Evolutionary conservation across 2,329 filamentous ascomycete genomes (phyloP), one percentile per base, ranked within the genome.

Genomic region (Epichloe baconii): DNA sequence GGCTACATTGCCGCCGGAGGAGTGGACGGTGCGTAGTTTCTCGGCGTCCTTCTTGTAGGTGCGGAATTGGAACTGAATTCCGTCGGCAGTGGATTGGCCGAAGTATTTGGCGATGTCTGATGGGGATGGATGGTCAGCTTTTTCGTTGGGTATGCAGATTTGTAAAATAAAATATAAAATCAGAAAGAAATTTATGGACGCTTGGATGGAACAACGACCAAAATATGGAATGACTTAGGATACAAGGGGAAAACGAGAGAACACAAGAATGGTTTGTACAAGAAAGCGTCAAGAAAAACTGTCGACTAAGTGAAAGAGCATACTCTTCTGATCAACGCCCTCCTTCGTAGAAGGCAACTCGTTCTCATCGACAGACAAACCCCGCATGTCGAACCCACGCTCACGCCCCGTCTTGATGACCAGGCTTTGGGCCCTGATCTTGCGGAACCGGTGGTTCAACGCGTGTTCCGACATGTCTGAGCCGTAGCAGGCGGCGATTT

Each of bases 11-110:
- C 70, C 64, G 26, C 73, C 74, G 1, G 64, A 61, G 21, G 66
- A 64, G n/a, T 71, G 68, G 3, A 72, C 71, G 3, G 66, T 58
- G 42, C 69, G 67, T 44, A 81, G 71, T 2, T 63, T 64, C 40
- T 75, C 71, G 34, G 74, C 78, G 34, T 78, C 69, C 37, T 68
- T 68, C 63, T 78, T 80, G 64, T 82, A 73, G 23, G 61, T 54
- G 1, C 79, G 73, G 58, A 83, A 80, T 58, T 82, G 78, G 60
- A 78, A 83, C 56, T 75, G 72, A n/a, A 82, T 72, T 8, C 79
- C 79, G 19, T 72, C 71, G 0, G 69, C 61, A 0, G 78, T 83
- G 3, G 75, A 79, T 52, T 79, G 77, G 26, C 78, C 79, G 55
- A 79, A 82, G 63, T 76, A 75, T 54, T 73, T 77, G 53, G 76